Evolutionary conservation across 129 eudicot species (phyloP).

Genomic region (Artemisia tridentata): DNA sequence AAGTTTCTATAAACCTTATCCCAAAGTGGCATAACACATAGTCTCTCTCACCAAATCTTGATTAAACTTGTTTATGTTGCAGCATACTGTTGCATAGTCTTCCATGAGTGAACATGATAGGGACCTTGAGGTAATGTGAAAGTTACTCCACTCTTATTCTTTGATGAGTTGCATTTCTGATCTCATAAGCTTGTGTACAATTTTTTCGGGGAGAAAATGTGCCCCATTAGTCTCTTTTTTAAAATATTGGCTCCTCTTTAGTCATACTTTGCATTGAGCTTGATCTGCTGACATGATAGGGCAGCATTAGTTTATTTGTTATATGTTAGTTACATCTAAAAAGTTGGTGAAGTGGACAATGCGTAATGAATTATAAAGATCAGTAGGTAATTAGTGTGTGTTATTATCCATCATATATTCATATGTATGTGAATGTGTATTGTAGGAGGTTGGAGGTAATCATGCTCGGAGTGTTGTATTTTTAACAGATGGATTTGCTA

Average conservation of each 20-base stretch:
- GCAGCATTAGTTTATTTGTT: too few relatives aligned
- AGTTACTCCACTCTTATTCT: conserved; percentile 3
- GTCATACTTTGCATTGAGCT: too few relatives aligned
- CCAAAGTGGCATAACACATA: not conserved
- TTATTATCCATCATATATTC: conserved; percentile 44
- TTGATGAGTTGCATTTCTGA: not conserved
- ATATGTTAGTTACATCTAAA: too few relatives aligned
- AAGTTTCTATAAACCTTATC: too few relatives aligned
- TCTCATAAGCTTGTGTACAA: too few relatives aligned
- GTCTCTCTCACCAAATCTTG: conserved; percentile 3
- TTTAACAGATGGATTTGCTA: conserved; percentile 96
- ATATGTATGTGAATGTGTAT: conserved; percentile 32
- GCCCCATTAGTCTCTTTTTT: not conserved
- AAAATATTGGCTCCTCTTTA: too few relatives aligned
- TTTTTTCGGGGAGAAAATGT: too few relatives aligned
- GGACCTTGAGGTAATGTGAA: conserved; percentile 77
- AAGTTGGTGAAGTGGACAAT: too few relatives aligned
- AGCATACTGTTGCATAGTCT: conserved; percentile 89
- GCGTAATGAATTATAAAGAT: conserved; percentile 34
- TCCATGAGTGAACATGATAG: conserved; percentile 71
- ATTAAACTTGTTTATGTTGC: conserved; percentile 37
- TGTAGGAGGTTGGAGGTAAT: conserved; percentile 93
- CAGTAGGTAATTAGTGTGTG: conserved; percentile 3
- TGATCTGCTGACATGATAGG: not conserved
- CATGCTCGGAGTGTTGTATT: conserved; percentile 96